Base-by-base conservation (phyloP, 345 rosid genomes). In the Laguncularia racemosa region DNA sequence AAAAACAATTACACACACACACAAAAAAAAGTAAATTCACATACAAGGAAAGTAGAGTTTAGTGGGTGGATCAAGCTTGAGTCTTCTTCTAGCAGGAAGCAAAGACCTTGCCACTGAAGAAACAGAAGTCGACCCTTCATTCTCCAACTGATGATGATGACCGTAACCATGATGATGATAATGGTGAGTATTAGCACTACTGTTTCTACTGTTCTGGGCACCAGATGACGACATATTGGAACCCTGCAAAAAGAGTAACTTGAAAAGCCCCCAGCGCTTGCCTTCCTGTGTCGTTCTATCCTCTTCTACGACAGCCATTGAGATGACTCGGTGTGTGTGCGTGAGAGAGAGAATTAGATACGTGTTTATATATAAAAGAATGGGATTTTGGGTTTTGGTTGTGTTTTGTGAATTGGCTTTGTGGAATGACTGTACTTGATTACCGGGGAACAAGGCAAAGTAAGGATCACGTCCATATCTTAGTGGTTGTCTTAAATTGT, bases 1-100 rank as follows among this genome's bases (percentile, higher is more conserved):
- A 58, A 58, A 21, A 20, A 15, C 13, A 23, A 6, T 18, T 43
- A 38, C 0, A 40, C 8, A 17, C 44, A 14, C 18, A 6, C 57
- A 20, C 57, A 12, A 47, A 57, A 19, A 8, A 17, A 50, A 43
- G 8, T 20, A 44, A 4, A 20, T 52, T 59, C 44, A 21, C 87
- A 62, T 69, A 89, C 99, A 87, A 44, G 97, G 97, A 60, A 93
- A 93, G 58, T 85, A 89, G 59, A 93, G 96, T 73, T 89, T 87
- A 52, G 70, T 69, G 9, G 95, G 50, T 3, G 99, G 97, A 78
- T 93, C 99, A 55, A 93, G 97, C 81, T 85, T 85, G 66, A 89
- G 91, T 21, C 95, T 71, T 45, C 95, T 89, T 21, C 95, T 81
- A 0, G 81, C 64, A 4, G 89, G 99, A 16, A 89, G 71, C 50